Percentiles rank a stretch among this genome's conserved stretches.
Evolutionary conservation across 2,329 filamentous ascomycete species (phyloP).

Genomic region (Colletotrichum abscissum): DNA sequence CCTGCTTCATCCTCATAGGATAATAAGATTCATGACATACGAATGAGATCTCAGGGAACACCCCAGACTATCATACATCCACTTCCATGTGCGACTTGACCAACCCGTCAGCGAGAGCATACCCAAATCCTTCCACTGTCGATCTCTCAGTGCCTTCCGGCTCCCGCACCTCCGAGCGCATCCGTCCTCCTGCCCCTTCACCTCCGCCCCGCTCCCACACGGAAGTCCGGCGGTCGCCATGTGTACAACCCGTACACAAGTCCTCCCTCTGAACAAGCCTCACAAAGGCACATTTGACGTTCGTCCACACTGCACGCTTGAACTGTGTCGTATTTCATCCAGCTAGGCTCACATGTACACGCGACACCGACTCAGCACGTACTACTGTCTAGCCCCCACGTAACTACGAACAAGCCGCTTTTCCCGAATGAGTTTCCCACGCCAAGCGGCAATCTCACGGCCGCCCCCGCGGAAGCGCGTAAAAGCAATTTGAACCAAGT

Average conservation of each 20-base stretch:
- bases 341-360: background rate
- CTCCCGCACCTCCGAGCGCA: background rate
- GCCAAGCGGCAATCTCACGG: background rate
- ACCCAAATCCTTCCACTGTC: background rate
- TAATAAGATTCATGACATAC: background rate
- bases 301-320: background rate
- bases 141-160: background rate
- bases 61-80: background rate
- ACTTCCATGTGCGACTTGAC: background rate
- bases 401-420: background rate
- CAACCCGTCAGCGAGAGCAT: background rate
- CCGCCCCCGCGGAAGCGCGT: background rate
- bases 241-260: background rate
- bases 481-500: background rate
- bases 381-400: background rate
- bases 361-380: background rate
- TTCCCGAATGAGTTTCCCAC: background rate
- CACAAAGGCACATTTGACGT: background rate
- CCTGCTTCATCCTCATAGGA: background rate
- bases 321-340: background rate
- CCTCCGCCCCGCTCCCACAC: background rate
- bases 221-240: slow-evolving; percentile 1
- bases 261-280: background rate
- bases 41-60: background rate
- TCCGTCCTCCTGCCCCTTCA: background rate